Evolutionary conservation across 495 filamentous ascomycete genomes (phyloP).

Genomic region (Thozetella sp.): DNA sequence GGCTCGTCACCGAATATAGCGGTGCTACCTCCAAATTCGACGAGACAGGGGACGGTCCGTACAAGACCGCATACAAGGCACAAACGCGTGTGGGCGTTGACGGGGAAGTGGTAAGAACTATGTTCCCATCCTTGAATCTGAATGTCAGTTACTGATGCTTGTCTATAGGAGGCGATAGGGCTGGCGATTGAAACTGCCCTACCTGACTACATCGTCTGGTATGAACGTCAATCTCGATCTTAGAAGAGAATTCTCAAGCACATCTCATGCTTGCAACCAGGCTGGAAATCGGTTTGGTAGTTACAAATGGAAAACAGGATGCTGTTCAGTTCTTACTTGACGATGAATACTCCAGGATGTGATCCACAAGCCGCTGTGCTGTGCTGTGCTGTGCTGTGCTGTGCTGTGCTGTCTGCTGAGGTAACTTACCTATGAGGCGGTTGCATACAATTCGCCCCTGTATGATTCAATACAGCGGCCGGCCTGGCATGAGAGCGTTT

Average conservation of each 20-base stretch:
- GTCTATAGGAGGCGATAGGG: neutral
- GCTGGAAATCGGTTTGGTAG: no score
- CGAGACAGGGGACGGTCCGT: neutral
- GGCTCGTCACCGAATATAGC: neutral
- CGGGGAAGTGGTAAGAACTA: neutral
- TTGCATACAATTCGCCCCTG: no score
- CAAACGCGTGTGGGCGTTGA: neutral
- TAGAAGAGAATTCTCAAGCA: neutral
- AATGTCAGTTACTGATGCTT: neutral
- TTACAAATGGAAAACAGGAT: no score
- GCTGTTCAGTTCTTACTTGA: no score
- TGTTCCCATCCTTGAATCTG: neutral
- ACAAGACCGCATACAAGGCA: neutral
- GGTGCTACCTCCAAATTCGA: neutral
- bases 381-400: no score
- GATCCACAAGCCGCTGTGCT: no score
- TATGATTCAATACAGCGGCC: no score
- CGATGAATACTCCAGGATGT: no score
- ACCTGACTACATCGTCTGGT: neutral
- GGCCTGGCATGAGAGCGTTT: no score
- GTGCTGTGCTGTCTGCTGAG: no score
- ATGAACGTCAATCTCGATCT: neutral
- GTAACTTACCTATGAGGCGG: no score
- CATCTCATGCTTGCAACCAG: no score
- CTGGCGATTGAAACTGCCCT: neutral